Evolutionary conservation across 257 asterid genomes (phyloP), one percentile per base, ranked within the genome.

Genomic region (Nicotiana paniculata): DNA sequence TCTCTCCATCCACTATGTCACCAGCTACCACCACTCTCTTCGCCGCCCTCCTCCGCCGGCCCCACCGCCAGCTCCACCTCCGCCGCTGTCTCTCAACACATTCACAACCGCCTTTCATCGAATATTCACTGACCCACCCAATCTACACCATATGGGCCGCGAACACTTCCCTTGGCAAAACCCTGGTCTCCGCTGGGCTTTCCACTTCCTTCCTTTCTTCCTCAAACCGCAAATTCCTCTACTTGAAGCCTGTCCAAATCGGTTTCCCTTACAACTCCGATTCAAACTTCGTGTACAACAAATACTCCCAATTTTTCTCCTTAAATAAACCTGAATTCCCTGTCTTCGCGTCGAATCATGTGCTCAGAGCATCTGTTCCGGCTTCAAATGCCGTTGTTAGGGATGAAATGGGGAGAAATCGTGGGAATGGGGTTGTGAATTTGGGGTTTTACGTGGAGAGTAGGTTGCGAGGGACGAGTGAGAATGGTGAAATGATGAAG

Each of bases 161-260:
- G 88, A 94, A 93, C 89, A 96, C 98, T 70, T 93, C 97, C 80
- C 89, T 94, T 70, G 99, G 99, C 63, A 96, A 96, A 90, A 96
- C 98, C 91, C 93, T 96, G 5, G 98, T 96, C 84, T 96, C 99
- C 15, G 92, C 99, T 16, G 98, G 99, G n/a, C 95, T 96, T 63
- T 91, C 98, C 87, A 91, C 91, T 77, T 86, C 98, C 64, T 96
- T 93, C 77, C 91, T 94, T 61, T 88, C 83, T 55, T 35, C 92
- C 79, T 18, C 88, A n/a, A 30, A 88, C 28, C 91, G 86, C 85
- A 92, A 85, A 83, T 92, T 94, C 66, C 17, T 92, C 15, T 96
- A 94, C 82, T 89, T 96, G 59, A 96, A 96, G 88, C 98, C 99
- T 35, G 18, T 94, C 77, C 99, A 96, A 88, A 96, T 98, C 4